Percentiles rank a stretch among this genome's conserved stretches.
Evolutionary conservation across 805 yeast genomes (phyloP).

Genomic region (Candida boleticola): DNA sequence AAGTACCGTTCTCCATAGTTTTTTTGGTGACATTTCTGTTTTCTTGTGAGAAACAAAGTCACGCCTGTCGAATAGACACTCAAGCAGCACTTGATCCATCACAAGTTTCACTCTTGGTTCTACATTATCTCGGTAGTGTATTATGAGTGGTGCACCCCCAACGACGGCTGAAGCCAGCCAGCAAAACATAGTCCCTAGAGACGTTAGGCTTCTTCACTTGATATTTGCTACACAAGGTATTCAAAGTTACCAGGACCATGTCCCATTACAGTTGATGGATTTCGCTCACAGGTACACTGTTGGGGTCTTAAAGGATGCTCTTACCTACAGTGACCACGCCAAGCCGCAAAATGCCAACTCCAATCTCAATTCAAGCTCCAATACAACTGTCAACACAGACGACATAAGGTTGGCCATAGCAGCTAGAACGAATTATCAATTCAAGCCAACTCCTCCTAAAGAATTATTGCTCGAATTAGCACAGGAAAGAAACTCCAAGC

Average conservation of each 20-base stretch:
- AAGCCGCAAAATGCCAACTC: constrained; percentile 33
- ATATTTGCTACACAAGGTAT: constrained; percentile 93
- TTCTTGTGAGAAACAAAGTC: too few relatives aligned
- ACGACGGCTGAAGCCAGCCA: constrained; percentile 1
- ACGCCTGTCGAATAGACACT: too few relatives aligned
- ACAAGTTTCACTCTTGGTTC: too few relatives aligned
- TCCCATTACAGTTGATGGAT: constrained; percentile 94
- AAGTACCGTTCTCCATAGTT: too few relatives aligned
- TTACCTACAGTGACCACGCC: constrained; percentile 83
- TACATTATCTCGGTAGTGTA: too few relatives aligned
- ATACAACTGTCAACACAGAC: constrained; percentile 69
- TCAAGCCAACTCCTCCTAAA: constrained; percentile 92
- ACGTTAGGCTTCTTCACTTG: constrained; percentile 84
- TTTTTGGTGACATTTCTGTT: too few relatives aligned
- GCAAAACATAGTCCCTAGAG: constrained; percentile 63
- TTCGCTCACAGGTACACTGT: constrained; percentile 90
- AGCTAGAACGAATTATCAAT: constrained; percentile 92
- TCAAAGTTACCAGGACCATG: constrained; percentile 90
- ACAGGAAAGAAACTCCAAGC: constrained; percentile 83
- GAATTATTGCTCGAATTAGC: constrained; percentile 89
- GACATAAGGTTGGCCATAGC: constrained; percentile 91
- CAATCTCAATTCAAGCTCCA: constrained; percentile 33
- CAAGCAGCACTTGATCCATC: too few relatives aligned
- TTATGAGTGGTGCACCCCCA: background rate
- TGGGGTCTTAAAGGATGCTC: constrained; percentile 85